Evolutionary conservation across 2,329 filamentous ascomycete species (phyloP).

Genomic region (Davidsoniella eucalypti): DNA sequence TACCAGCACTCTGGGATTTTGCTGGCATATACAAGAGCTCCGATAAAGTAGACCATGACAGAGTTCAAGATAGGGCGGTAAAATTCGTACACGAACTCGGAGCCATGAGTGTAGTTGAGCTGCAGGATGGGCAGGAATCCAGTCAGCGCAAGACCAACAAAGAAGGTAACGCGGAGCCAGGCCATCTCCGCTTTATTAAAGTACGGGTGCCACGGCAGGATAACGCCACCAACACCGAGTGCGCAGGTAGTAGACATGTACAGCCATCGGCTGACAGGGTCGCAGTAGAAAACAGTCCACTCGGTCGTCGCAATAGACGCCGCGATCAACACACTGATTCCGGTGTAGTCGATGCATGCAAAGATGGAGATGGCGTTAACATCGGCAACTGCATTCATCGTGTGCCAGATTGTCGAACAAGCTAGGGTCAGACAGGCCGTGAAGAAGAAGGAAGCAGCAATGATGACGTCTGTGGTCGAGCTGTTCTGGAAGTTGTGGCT

Average conservation of each 20-base stretch:
- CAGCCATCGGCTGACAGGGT: constrained; percentile 67
- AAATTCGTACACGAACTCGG: constrained; percentile 71
- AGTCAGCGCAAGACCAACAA: constrained; percentile 69
- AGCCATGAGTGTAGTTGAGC: constrained; percentile 59
- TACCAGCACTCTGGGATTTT: constrained; percentile 87
- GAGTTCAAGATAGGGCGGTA: constrained; percentile 80
- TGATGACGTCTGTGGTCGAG: constrained; percentile 74
- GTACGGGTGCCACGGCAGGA: constrained; percentile 86
- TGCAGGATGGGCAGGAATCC: constrained; percentile 83
- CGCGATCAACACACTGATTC: constrained; percentile 85
- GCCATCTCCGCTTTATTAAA: constrained; percentile 91
- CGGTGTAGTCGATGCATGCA: constrained; percentile 95
- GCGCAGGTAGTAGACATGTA: constrained; percentile 73
- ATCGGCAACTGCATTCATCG: constrained; percentile 92
- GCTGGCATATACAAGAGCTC: constrained; percentile 76
- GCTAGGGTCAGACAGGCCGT: constrained; percentile 87
- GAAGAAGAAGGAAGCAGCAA: constrained; percentile 89
- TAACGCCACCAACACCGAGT: constrained; percentile 72
- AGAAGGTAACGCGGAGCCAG: constrained; percentile 85
- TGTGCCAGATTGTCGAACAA: constrained; percentile 95
- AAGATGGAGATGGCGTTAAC: constrained; percentile 83
- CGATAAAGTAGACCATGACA: constrained; percentile 67
- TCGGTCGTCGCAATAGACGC: constrained; percentile 96
- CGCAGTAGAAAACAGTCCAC: constrained; percentile 97
- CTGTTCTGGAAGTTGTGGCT: constrained; percentile 74